Conservation (phyloP, 805 yeast genomes). For the Starmerella asiatica region DNA sequence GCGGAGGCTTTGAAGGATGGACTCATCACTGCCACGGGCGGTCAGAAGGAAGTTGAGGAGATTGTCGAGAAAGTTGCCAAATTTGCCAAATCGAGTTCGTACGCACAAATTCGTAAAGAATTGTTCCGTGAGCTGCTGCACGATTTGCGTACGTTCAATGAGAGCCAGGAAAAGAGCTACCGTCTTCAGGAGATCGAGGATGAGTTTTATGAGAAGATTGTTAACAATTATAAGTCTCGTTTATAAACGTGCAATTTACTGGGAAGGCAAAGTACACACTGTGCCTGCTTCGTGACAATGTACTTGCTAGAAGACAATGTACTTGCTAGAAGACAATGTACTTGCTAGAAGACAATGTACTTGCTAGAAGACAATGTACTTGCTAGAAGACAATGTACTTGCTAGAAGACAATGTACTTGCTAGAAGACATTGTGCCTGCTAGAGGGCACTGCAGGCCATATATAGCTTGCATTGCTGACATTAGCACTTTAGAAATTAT, state of each 20-base stretch:
- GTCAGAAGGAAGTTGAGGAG: slow-evolving; percentile 25
- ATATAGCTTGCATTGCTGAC: no score
- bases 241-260: slow-evolving; percentile 7
- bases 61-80: slow-evolving; percentile 20
- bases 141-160: slow-evolving; percentile 17
- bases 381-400: no score
- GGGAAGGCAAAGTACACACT: no score
- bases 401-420: no score
- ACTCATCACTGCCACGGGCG: slow-evolving; percentile 27
- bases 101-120: slow-evolving; percentile 25
- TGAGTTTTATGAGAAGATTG: slow-evolving; percentile 13
- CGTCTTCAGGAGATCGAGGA: slow-evolving; percentile 9
- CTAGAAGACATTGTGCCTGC: no score
- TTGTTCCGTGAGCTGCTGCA: slow-evolving; percentile 22
- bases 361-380: no score
- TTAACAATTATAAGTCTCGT: slow-evolving; percentile 10
- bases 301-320: no score
- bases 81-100: slow-evolving; percentile 24
- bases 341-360: no score
- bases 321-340: no score
- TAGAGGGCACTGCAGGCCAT: no score
- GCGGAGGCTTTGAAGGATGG: slow-evolving; percentile 87
- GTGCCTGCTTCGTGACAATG: no score
- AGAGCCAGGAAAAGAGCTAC: slow-evolving; percentile 8
- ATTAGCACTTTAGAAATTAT: no score